Conservation (phyloP, 805 yeast species). For the Saccharomycopsis synnaedendra region DNA sequence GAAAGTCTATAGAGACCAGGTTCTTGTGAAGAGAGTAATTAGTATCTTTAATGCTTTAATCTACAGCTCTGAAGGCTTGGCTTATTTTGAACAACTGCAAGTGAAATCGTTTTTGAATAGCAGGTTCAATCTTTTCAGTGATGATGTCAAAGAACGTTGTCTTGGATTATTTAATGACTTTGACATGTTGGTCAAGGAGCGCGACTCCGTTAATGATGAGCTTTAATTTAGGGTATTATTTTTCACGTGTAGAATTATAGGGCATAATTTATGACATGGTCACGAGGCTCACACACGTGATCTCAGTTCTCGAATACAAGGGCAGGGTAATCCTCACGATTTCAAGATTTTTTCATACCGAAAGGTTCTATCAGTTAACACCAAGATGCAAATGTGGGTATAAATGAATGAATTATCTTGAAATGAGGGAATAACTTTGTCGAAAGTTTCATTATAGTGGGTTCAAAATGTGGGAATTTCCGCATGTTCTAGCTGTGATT, state of each 20-base stretch:
- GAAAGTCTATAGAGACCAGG: slow-evolving; percentile 1
- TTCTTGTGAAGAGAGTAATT: slow-evolving; percentile 12
- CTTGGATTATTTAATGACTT: slow-evolving; percentile 10
- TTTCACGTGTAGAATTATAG: neutral
- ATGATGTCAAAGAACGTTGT: slow-evolving; percentile 13
- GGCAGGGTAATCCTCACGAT: no score
- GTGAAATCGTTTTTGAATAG: slow-evolving; percentile 5
- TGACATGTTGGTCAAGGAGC: slow-evolving; percentile 2
- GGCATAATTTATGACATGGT: neutral
- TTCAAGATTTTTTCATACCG: no score
- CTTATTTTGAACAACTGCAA: neutral
- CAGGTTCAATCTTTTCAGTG: slow-evolving; percentile 5
- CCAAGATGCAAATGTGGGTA: no score
- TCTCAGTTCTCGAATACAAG: no score
- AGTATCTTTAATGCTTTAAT: slow-evolving; percentile 13
- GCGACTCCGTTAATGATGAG: neutral
- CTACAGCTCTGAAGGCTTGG: slow-evolving; percentile 9
- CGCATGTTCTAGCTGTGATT: no score
- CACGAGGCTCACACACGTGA: neutral
- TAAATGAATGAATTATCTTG: no score
- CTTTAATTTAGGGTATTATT: neutral
- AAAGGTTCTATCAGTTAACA: no score
- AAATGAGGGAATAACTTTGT: no score
- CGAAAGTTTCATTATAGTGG: no score
- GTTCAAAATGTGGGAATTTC: no score